Evolutionary conservation across 2,329 filamentous ascomycete species (phyloP).

Genomic region (Colletotrichum scovillei): DNA sequence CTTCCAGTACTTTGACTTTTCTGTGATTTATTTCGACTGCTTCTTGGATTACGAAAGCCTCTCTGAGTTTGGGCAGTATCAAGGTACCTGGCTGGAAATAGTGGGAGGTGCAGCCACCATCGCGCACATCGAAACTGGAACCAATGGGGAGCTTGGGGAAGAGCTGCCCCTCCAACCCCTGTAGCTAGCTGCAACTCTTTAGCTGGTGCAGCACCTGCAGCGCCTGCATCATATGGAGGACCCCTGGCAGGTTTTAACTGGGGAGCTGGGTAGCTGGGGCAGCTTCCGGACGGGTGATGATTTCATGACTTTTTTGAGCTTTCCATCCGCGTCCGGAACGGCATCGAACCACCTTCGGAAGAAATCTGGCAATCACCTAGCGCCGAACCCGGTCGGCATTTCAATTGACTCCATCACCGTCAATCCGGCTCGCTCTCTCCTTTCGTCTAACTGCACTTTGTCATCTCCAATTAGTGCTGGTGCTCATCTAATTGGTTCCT

Average conservation of each 20-base stretch:
- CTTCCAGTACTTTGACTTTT: not conserved
- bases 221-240: not conserved
- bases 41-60: not conserved
- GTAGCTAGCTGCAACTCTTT: constrained; percentile 5
- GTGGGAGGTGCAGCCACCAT: not conserved
- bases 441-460: not conserved
- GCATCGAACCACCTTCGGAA: constrained; percentile 30
- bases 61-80: not conserved
- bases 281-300: constrained; percentile 32
- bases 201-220: not conserved
- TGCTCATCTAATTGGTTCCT: not conserved
- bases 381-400: constrained; percentile 19
- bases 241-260: constrained; percentile 26
- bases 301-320: constrained; percentile 32
- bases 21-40: not conserved
- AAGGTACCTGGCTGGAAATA: not conserved
- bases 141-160: constrained; percentile 25
- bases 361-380: constrained; percentile 7
- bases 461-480: not conserved
- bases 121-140: not conserved
- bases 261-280: constrained; percentile 10
- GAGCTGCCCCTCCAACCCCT: not conserved
- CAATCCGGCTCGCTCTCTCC: constrained; percentile 7
- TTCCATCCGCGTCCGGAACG: constrained; percentile 25
- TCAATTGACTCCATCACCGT: not conserved